These are phyloP conservation scores for Metrosideros polymorpha DNA, from an alignment of 441 rosid genomes.

Conservation along the genomic window DNA sequence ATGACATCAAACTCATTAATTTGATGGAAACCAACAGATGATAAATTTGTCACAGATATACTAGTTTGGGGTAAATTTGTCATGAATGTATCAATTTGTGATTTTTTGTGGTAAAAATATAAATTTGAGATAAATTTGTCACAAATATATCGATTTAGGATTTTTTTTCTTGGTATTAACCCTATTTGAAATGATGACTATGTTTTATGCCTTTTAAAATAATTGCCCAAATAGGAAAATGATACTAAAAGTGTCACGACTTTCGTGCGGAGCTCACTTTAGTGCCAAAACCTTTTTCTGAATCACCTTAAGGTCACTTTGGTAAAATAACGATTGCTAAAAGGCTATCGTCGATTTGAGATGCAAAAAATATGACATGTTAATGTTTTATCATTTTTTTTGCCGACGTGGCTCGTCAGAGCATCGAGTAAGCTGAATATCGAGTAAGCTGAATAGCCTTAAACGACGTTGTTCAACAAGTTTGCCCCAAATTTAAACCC, in stretches of 20 bases:
- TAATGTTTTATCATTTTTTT: not conserved
- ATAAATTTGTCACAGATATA: no score
- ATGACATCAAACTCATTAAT: no score
- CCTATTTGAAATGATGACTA: no score
- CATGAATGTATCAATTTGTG: no score
- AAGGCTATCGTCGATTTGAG: not conserved
- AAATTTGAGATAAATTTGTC: no score
- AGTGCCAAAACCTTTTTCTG: not conserved
- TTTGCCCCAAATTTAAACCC: no score
- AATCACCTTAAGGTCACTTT: not conserved
- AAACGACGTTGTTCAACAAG: not conserved
- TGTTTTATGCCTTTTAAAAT: not conserved
- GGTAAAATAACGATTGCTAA: not conserved
- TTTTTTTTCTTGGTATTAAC: no score
- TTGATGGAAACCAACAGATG: no score
- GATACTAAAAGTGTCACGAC: not conserved
- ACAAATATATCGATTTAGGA: no score
- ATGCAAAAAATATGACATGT: fast-evolving
- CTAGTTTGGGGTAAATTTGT: no score
- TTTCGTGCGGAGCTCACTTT: not conserved
- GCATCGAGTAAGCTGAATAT: not conserved
- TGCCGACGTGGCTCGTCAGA: fast-evolving
- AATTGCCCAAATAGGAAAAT: no score
- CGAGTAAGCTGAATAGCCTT: not conserved
- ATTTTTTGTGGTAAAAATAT: no score